Evolutionary conservation across 2,329 filamentous ascomycete genomes (phyloP).

Genomic region (Ophiostoma montium): DNA sequence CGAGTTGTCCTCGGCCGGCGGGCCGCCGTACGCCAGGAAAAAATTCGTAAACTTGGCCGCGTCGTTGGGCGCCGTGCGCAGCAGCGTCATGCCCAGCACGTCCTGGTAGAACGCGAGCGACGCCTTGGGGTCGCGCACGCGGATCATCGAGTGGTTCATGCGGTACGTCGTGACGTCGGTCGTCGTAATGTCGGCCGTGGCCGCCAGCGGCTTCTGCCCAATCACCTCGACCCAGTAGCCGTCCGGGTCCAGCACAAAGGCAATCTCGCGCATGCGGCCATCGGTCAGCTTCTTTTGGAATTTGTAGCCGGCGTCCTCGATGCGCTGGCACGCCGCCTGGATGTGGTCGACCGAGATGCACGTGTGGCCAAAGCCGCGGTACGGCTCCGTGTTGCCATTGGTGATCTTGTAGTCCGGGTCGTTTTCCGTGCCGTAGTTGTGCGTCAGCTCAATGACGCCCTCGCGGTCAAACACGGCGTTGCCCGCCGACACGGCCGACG

Average conservation of each 20-base stretch:
- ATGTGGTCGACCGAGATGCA: conserved; percentile 75
- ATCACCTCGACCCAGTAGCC: conserved; percentile 79
- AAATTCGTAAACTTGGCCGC: conserved; percentile 75
- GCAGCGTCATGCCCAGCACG: conserved; percentile 72
- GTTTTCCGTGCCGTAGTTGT: conserved; percentile 78
- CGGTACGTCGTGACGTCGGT: conserved; percentile 68
- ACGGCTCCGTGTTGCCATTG: conserved; percentile 84
- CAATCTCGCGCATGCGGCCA: conserved; percentile 75
- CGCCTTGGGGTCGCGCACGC: conserved; percentile 68
- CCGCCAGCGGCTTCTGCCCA: conserved; percentile 54
- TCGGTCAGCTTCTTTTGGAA: conserved; percentile 94
- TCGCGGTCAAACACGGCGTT: conserved; percentile 67
- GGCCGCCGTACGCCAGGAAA: conserved; percentile 67
- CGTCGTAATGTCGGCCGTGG: conserved; percentile 55
- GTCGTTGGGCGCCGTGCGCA: conserved; percentile 57
- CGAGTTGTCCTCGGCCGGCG: conserved; percentile 31
- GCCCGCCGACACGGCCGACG: conserved; percentile 58
- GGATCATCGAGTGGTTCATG: conserved; percentile 87
- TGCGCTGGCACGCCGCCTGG: conserved; percentile 74
- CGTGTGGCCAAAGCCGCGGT: conserved; percentile 73
- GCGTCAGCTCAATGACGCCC: conserved; percentile 75
- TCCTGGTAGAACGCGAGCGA: conserved; percentile 74
- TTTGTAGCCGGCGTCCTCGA: conserved; percentile 79
- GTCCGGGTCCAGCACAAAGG: conserved; percentile 81
- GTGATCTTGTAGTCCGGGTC: conserved; percentile 67